Evolutionary conservation across 352 stramenopile species (phyloP), one percentile per base, ranked within the genome.

Genomic region (Aphanomyces invadans): DNA sequence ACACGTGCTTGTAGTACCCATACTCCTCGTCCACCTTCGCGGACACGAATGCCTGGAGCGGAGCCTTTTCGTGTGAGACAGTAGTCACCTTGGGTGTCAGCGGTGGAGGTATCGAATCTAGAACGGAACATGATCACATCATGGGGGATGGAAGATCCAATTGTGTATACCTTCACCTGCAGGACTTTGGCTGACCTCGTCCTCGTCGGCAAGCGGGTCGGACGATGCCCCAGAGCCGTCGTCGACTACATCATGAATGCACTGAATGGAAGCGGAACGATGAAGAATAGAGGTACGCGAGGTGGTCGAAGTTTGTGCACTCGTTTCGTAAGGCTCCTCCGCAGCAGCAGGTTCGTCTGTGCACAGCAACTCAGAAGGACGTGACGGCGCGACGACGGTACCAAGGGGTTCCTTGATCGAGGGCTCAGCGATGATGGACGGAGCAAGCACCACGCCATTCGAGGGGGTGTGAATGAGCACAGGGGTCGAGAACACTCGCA

Each of bases 1-100:
- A 94, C 61, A 89, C 82, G 55, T 86, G 88, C 69, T 94, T 94
- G 76, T 94, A 94, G 70, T 88, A 94, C 4, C 86, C 86, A 68
- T 94, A 94, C 73, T 94, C 86, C 57, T 94, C 86, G 66, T 94
- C 81, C 2, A 85, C 83, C 51, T 91, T 83, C 7, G 81, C 81
- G 49, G 36, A 74, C 33, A 23, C 19, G 46, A 54, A 54, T 23
- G 21, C 28, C 39, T 48, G 39, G 21, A n/a, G 39, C 9, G 46
- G 17, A 0, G 28, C 12, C 46, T 54, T 57, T 19, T 57, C 21
- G 25, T 15, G 36, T 42, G 36, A 7, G 15, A 33, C 29, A 19
- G 60, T 17, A 11, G 9, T 21, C 28, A 67, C 42, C 12, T 51
- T 44, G 28, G 60, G 60, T 33, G 60, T 67, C 17, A 51, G 44